Evolutionary conservation across 805 yeast genomes (phyloP), one percentile per base, ranked within the genome.

Genomic region (Nakazawaea laoshanensis): DNA sequence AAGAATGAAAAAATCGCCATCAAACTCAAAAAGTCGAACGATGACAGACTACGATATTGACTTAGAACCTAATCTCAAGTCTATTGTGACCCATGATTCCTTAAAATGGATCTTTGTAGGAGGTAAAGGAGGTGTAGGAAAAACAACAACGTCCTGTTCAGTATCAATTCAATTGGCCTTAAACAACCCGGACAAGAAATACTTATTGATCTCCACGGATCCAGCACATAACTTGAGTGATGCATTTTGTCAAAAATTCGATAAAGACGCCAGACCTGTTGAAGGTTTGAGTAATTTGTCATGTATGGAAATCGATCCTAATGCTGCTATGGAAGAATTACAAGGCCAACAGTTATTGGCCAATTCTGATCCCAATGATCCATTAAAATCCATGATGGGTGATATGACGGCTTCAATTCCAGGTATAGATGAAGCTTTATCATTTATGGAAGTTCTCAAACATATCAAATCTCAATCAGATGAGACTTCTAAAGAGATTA

Each of bases 41-140:
- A 35, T 35, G 35, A 26, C 35, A 17, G 38, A 35, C n/a, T n/a
- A 33, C 73, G 84, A 77, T 42, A 67, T 76, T 38, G 71, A 69
- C 41, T 70, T 76, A 23, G 89, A 80, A 43, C 86, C 89, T 42
- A 77, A 80, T 26, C 66, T 83, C 43, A 73, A 74, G 45, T 77
- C 83, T 12, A 61, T 83, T 34, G 63, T 82, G 33, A 44, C 59
- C 19, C 77, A 71, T 40, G 84, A 80, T 18, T 58, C 81, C 9
- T 71, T 92, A 51, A 84, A 83, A 52, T 92, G 99, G 99, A 80
- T 92, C 42, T 92, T 92, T 50, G 97, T 89, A 27, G 99, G 99
- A 44, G 99, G 99, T 46, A 92, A 92, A 65, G 99, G 99, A 57
- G 99, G 99, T 60, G 99, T 92, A 19, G 99, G 99, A 49, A 92